These are phyloP conservation scores for Gymnopilus dilepis DNA, from an alignment of 768 basidiomycete genomes.

Conservation along the genomic window DNA sequence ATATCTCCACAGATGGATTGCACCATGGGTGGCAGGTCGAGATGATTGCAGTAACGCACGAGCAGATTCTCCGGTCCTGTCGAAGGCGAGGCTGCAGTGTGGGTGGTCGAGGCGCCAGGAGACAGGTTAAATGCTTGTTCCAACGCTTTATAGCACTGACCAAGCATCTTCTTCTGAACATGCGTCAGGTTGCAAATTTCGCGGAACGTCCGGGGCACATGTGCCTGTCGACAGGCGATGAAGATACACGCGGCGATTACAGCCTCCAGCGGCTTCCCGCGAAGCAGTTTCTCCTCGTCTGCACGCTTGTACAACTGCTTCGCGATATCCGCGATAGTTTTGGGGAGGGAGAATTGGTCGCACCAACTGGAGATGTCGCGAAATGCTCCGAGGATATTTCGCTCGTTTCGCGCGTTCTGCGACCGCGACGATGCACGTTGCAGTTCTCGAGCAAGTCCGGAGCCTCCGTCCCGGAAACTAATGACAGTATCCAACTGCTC, in stretches of 20 bases:
- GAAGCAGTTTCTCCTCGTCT: conserved; percentile 92
- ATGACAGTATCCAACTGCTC: conserved; percentile 96
- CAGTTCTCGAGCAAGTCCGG: conserved; percentile 89
- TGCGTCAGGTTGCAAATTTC: conserved; percentile 94
- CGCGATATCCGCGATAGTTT: conserved; percentile 93
- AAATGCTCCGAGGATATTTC: conserved; percentile 87
- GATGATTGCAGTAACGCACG: conserved; percentile 92
- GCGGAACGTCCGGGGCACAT: conserved; percentile 94
- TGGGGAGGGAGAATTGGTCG: conserved; percentile 93
- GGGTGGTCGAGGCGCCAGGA: conserved; percentile 71
- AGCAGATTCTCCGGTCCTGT: conserved; percentile 86
- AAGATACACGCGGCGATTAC: conserved; percentile 98
- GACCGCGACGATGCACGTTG: conserved; percentile 90
- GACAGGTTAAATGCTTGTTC: conserved; percentile 89
- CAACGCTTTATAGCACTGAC: conserved; percentile 90
- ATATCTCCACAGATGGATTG: conserved; percentile 86
- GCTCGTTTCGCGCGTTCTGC: conserved; percentile 78
- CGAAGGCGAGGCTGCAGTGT: conserved; percentile 51
- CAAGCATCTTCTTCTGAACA: conserved; percentile 93
- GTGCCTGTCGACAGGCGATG: conserved; percentile 93
- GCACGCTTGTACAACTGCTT: conserved; percentile 98
- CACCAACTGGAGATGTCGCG: conserved; percentile 93
- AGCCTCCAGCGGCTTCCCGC: conserved; percentile 90
- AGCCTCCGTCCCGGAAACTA: conserved; percentile 93
- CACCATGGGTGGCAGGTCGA: conserved; percentile 82